These are phyloP conservation scores for Paulownia fortunei DNA, from an alignment of 257 asterid species.

Conservation along the genomic window DNA sequence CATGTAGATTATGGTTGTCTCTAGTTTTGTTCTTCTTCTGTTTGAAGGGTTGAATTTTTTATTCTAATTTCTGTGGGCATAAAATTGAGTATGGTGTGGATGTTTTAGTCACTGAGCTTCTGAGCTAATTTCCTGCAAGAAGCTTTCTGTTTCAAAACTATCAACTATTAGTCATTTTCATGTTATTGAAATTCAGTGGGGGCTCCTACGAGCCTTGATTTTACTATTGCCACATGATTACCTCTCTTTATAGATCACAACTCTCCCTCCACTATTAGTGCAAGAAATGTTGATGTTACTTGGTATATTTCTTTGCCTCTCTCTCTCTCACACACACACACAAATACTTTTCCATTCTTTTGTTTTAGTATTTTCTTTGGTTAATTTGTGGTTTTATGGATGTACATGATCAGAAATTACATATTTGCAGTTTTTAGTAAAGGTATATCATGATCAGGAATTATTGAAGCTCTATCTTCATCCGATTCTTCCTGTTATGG, in stretches of 20 bases:
- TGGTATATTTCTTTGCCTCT: background rate
- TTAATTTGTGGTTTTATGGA: background rate
- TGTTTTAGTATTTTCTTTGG: background rate
- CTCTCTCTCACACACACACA: background rate
- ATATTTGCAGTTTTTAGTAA: background rate
- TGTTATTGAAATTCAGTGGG: background rate
- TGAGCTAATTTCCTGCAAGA: too few species aligned
- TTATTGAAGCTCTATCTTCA: background rate
- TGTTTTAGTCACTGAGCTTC: too few species aligned
- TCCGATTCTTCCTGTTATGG: background rate
- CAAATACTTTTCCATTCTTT: background rate
- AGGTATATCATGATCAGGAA: background rate
- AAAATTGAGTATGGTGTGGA: too few species aligned
- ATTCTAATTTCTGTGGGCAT: too few species aligned
- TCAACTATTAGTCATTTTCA: constrained; percentile 6
- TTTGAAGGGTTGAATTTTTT: background rate
- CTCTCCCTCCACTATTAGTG: constrained; percentile 13
- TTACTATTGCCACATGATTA: background rate
- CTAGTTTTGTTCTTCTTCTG: background rate
- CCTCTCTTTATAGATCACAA: background rate
- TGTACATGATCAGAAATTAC: background rate
- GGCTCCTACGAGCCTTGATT: background rate
- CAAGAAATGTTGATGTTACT: background rate
- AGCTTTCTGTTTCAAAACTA: too few species aligned
- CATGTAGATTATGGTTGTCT: background rate